These are phyloP conservation scores for Cercospora citrullina DNA, from an alignment of 2,329 filamentous ascomycete species.

Conservation along the genomic window DNA sequence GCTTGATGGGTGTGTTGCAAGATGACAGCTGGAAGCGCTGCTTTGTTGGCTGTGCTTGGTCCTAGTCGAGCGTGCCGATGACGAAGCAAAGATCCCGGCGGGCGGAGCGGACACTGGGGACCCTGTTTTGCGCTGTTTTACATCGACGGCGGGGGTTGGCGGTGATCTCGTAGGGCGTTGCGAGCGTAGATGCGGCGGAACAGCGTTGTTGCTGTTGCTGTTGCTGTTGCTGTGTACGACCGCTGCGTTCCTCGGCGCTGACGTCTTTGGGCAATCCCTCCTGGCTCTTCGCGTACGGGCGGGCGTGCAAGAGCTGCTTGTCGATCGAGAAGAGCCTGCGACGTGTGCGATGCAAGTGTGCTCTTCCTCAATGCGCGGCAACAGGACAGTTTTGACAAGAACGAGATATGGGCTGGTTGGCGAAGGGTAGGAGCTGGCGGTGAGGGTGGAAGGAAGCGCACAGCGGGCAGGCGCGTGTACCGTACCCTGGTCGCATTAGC, in stretches of 20 bases:
- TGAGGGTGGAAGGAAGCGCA: too few relatives aligned
- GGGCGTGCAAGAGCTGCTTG: background rate
- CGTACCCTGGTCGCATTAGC: background rate
- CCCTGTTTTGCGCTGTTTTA: slow-evolving; percentile 23
- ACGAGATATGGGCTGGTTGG: background rate
- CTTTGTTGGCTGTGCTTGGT: slow-evolving; percentile 10
- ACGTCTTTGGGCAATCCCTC: background rate
- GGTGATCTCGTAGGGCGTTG: slow-evolving; percentile 1
- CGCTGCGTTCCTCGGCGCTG: background rate
- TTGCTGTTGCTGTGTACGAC: background rate
- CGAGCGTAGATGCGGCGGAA: background rate
- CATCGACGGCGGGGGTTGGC: slow-evolving; percentile 16
- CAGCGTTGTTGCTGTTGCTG: background rate
- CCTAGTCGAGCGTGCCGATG: slow-evolving; percentile 20
- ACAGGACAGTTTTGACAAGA: background rate
- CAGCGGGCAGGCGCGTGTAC: too few relatives aligned
- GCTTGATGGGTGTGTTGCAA: background rate
- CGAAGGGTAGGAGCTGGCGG: background rate
- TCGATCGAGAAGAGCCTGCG: background rate
- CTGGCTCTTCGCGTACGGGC: background rate
- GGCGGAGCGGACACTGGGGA: slow-evolving; percentile 24
- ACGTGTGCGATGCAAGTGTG: background rate
- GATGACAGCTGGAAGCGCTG: slow-evolving; percentile 10
- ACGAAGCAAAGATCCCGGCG: slow-evolving; percentile 21
- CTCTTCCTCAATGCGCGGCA: background rate